phyloP scores from a whole-genome alignment of 1,284 basidiomycete species.

The Ustilago lituana region DNA sequence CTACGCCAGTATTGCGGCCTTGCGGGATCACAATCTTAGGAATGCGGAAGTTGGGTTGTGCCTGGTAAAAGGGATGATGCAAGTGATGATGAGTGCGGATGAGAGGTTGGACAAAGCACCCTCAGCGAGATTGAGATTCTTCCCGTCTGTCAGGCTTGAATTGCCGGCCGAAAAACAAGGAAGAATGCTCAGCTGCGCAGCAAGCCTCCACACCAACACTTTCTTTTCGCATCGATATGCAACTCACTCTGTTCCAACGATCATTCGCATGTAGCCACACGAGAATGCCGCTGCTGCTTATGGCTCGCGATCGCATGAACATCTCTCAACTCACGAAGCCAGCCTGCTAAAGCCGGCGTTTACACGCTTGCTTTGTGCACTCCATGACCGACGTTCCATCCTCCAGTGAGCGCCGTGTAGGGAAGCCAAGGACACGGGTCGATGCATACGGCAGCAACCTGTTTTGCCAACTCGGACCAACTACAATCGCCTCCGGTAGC shows the following conservation, averaged over 20 bases:
- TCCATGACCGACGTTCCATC: background rate
- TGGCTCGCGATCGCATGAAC: no score
- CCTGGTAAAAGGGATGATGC: no score
- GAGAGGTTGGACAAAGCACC: conserved; percentile 23
- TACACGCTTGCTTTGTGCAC: no score
- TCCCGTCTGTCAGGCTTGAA: conserved; percentile 6
- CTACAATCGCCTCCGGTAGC: background rate
- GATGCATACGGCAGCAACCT: conserved; percentile 20
- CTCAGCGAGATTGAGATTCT: conserved; percentile 9
- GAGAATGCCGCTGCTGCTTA: no score
- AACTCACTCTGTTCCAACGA: no score
- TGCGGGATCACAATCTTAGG: no score
- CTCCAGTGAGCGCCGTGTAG: background rate
- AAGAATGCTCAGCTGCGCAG: background rate
- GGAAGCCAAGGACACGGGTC: background rate
- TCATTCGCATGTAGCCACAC: no score
- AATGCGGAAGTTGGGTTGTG: no score
- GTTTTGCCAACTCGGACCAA: conserved; percentile 12
- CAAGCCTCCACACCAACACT: conserved; percentile 34
- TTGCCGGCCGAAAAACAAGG: conserved; percentile 34
- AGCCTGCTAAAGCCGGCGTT: no score
- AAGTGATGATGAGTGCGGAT: conserved; percentile 1
- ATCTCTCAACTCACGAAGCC: no score
- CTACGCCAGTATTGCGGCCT: no score
- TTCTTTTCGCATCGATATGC: background rate